Conservation (phyloP, 2,329 filamentous ascomycete species). For the Ceratocystis variospora region DNA sequence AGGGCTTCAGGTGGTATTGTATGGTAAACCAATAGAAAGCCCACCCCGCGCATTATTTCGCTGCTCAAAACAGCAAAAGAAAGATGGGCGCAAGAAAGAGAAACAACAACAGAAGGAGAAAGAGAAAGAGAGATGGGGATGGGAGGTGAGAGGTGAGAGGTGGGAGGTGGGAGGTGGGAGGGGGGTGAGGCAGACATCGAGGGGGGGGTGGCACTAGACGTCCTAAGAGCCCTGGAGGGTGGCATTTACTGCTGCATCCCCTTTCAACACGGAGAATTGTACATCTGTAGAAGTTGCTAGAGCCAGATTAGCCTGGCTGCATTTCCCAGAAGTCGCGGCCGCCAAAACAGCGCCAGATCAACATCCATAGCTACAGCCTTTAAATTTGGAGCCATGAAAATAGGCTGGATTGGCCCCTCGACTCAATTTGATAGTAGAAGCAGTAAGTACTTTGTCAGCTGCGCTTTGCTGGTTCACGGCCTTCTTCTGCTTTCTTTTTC, state of each 20-base stretch:
- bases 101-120: no score
- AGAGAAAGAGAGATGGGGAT: no score
- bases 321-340: not conserved
- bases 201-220: not conserved
- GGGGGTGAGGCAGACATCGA: not conserved
- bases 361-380: not conserved
- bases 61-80: not conserved
- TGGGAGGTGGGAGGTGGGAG: not conserved
- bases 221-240: not conserved
- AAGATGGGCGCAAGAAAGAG: not conserved
- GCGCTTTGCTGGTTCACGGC: not conserved
- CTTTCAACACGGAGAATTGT: not conserved
- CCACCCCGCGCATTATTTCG: no score
- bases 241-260: not conserved
- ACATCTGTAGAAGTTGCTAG: not conserved
- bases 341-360: not conserved
- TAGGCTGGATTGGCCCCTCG: not conserved
- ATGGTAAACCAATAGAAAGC: not conserved
- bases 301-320: not conserved
- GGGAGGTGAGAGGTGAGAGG: no score
- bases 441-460: not conserved
- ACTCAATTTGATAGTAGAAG: not conserved
- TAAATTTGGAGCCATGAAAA: not conserved
- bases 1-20: not conserved
- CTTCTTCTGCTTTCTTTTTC: not conserved